A percentile compares a stretch with the other conserved stretches of the same genome.
phyloP scores from a whole-genome alignment of 2,329 filamentous ascomycete genomes.

The Xylaria sp. region DNA sequence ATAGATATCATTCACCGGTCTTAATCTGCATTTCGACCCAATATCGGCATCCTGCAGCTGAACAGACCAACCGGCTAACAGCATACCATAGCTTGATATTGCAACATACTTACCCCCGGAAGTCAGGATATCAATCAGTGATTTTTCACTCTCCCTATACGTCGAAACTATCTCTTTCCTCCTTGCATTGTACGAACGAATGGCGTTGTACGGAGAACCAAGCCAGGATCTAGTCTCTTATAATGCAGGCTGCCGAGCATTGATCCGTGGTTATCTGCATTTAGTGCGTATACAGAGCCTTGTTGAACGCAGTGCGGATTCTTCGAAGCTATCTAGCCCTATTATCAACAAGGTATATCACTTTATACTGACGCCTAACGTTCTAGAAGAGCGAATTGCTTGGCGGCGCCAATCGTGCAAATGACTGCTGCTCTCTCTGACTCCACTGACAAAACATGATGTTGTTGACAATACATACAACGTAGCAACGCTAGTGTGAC shows the following conservation, averaged over 20 bases:
- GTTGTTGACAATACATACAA: not conserved
- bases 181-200: not conserved
- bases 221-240: constrained; percentile 13
- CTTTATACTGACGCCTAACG: constrained; percentile 8
- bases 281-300: constrained; percentile 4
- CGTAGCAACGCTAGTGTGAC: constrained; percentile 8
- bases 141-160: not conserved
- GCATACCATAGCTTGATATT: not conserved
- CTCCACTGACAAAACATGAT: not conserved
- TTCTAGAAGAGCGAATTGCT: not conserved
- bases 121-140: not conserved
- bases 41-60: not conserved
- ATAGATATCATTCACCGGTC: not conserved
- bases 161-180: not conserved
- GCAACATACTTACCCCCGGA: not conserved
- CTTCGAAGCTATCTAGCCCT: not conserved
- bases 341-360: not conserved
- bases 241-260: constrained; percentile 18
- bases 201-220: not conserved
- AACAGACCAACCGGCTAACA: constrained; percentile 9
- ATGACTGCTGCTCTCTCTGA: not conserved
- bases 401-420: constrained; percentile 10
- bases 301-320: not conserved
- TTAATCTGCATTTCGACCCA: not conserved
- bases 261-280: constrained; percentile 19